Evolutionary conservation across 2,329 filamentous ascomycete species (phyloP).

Genomic region (Pezicula rhizophila): DNA sequence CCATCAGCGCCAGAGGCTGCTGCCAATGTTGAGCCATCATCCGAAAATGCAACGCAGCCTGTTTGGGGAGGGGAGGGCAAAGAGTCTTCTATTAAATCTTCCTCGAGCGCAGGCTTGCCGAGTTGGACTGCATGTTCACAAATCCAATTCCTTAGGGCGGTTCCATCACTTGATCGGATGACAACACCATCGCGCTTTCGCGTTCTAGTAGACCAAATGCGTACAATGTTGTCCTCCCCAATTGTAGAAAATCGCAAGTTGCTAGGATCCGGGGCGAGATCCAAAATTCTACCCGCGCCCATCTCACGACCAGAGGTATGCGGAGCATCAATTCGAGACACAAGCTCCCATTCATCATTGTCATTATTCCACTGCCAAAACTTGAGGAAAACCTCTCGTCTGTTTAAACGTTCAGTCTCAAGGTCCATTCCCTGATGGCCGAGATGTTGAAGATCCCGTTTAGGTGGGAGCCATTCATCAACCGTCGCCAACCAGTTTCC

Average conservation of each 20-base stretch:
- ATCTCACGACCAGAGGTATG: slow-evolving; percentile 56
- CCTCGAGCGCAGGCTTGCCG: slow-evolving; percentile 32
- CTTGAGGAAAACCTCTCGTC: slow-evolving; percentile 75
- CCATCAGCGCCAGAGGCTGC: slow-evolving; percentile 56
- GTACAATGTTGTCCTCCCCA: slow-evolving; percentile 71
- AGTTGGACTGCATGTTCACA: slow-evolving; percentile 55
- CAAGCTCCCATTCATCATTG: slow-evolving; percentile 61
- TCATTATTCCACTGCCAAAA: slow-evolving; percentile 71
- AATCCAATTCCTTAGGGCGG: slow-evolving; percentile 67
- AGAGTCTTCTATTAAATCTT: slow-evolving; percentile 20
- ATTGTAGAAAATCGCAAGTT: slow-evolving; percentile 74
- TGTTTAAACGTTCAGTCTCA: slow-evolving; percentile 43
- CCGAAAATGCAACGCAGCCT: slow-evolving; percentile 70
- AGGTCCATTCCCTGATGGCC: slow-evolving; percentile 37
- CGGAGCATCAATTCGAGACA: slow-evolving; percentile 77
- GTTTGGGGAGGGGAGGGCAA: slow-evolving; percentile 21
- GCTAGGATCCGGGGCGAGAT: slow-evolving; percentile 64
- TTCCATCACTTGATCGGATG: slow-evolving; percentile 50
- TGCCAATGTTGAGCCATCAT: slow-evolving; percentile 79
- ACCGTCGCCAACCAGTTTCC: slow-evolving; percentile 87
- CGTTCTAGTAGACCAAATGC: slow-evolving; percentile 74
- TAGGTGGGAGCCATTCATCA: slow-evolving; percentile 80
- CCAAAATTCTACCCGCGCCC: slow-evolving; percentile 55
- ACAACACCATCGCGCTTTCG: slow-evolving; percentile 63
- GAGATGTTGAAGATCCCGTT: slow-evolving; percentile 58